These are phyloP conservation scores for Diaporthe nobilis DNA, from an alignment of 2,329 filamentous ascomycete species.

Conservation along the genomic window DNA sequence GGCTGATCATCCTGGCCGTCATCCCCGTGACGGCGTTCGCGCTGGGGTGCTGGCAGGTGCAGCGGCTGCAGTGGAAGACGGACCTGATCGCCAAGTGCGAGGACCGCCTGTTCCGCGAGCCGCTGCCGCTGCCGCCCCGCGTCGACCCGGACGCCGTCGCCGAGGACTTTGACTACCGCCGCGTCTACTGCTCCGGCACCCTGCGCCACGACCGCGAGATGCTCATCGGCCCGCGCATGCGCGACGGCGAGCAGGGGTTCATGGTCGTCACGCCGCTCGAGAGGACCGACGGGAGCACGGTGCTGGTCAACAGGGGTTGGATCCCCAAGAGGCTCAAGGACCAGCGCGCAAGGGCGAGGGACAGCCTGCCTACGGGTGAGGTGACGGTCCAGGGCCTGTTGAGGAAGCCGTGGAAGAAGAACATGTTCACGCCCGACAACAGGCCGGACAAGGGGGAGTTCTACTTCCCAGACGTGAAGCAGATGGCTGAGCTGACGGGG, in stretches of 20 bases:
- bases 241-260: conserved; percentile 91
- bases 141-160: conserved; percentile 85
- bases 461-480: conserved; percentile 92
- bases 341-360: conserved; percentile 73
- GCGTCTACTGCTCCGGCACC: conserved; percentile 80
- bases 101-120: conserved; percentile 88
- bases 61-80: conserved; percentile 93
- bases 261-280: conserved; percentile 94
- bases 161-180: conserved; percentile 90
- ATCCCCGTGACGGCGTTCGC: conserved; percentile 93
- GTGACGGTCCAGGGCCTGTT: conserved; percentile 88
- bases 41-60: conserved; percentile 95
- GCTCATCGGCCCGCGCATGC: conserved; percentile 91
- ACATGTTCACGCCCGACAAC: conserved; percentile 96
- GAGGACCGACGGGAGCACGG: conserved; percentile 72
- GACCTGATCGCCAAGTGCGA: conserved; percentile 92
- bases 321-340: conserved; percentile 81
- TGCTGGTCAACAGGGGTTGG: conserved; percentile 94
- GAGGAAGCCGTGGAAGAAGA: conserved; percentile 94
- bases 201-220: conserved; percentile 94
- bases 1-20: conserved; percentile 84
- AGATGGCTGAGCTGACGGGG: conserved; percentile 89
- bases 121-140: conserved; percentile 86
- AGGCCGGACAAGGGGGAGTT: conserved; percentile 86
- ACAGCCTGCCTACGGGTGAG: conserved; percentile 77